Base-by-base conservation (phyloP, 805 yeast genomes). In the Saccharomycopsis babjevae region DNA sequence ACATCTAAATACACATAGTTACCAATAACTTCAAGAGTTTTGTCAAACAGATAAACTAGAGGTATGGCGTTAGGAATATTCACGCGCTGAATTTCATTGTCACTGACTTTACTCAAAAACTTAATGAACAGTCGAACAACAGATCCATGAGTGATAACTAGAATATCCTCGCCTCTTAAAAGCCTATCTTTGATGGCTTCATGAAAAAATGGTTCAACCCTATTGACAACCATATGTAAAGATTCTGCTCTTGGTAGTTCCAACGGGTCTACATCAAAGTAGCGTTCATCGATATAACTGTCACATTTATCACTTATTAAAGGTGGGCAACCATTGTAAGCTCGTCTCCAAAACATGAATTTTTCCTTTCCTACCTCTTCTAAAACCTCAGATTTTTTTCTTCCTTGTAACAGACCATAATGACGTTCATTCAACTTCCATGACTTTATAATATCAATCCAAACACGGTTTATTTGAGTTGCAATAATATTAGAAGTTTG, bases 351-450 rank as follows among this genome's bases (percentile, higher is more conserved):
- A 67, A 74, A 81, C 84, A 85, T 87, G 75, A 85, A 88, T 73
- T 86, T 76, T 65, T 85, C 87, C 67, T 83, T 76, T 50, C 96
- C 96, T 70, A 83, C 85, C 67, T 81, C 74, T 65, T 78, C 75
- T 67, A 87, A 74, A 36, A 89, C 81, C 54, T 81, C 81, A 40
- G 84, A 85, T 74, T 88, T 88, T 66, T 86, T 81, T 69, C 82
- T 80, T 57, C 96, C 96, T 74, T 93, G 97, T 72, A 92, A 84
- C 69, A 90, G 97, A 82, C 98, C 98, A 82, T 92, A 92, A 79
- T 92, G 97, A 83, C 98, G 92, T 82, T 92, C 98, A 81, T 92
- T 92, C 75, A 92, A 83, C 83, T 97, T 88, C 97, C 97, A 93
- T 59, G 91, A 83, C 82, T 97, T 88, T 76, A 85, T 83, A 70